Evolutionary conservation across 192 early-diverging fungal species (phyloP), one percentile per base, ranked within the genome.

Genomic region (Coemansia sp.): DNA sequence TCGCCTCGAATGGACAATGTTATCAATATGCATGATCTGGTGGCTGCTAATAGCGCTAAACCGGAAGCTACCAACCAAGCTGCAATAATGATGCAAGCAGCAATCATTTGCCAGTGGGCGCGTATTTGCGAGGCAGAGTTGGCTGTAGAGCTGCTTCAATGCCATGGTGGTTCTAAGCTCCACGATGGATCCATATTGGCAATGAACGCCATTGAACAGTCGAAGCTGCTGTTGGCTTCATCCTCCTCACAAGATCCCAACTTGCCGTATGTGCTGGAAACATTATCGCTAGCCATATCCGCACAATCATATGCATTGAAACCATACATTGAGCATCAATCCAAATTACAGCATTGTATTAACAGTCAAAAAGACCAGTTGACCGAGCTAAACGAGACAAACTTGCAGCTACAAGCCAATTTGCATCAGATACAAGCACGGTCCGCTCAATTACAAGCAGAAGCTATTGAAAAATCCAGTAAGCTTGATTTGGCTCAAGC

Each of bases 61-160:
- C 44, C 1, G 46, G 40, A 16, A 40, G 33, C 14, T 28, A 31
- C 18, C 15, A 20, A 11, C 21, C 39, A 19, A 14, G 40, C 11
- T 5, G 33, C n/a, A 7, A 2, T 15, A 3, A 5, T 50, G 12
- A 42, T 19, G 12, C 62, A 55, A 6, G 26, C 30, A 2, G 53
- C 51, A 1, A 48, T 76, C 21, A 45, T 76, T 1, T 12, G 50
- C 0, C 62, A 76, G 39, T 76, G 72, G 72, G 51, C 52, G 19
- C 62, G 62, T 15, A 36, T 37, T 0, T 63, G 66, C 41, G 57
- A 68, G 19, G 18, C 40, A 2, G 61, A 65, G 39, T 20, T 58
- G 20, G 63, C 57, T 2, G 14, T 15, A 0, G 16, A 40, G 13
- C 13, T 71, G 46, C 16, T 52, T 21, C 41, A 31, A 36, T 39